phyloP scores from a whole-genome alignment of 345 rosid genomes.

The Trapa bicornis region DNA sequence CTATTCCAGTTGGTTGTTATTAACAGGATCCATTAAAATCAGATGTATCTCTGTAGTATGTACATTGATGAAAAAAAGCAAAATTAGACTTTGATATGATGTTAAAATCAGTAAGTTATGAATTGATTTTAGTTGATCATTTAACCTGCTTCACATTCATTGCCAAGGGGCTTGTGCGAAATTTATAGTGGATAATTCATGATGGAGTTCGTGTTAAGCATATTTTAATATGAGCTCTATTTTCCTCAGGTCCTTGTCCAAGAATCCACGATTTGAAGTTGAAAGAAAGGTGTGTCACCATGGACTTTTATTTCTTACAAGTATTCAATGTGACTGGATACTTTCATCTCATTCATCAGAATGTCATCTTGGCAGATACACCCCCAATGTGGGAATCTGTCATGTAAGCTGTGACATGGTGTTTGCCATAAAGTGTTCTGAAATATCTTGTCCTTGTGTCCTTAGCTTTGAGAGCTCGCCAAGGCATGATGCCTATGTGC shows the following conservation, averaged over 20 bases:
- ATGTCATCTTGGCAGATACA: neutral
- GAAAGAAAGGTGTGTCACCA: constrained; percentile 71
- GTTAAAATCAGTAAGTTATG: neutral
- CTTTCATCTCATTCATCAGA: neutral
- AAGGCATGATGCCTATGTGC: constrained; percentile 53
- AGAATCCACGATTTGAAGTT: constrained; percentile 86
- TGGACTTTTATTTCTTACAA: neutral
- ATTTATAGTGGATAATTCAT: neutral
- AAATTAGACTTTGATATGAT: neutral
- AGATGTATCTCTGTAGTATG: neutral
- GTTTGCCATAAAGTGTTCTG: neutral
- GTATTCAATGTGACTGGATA: neutral
- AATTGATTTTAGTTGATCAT: neutral
- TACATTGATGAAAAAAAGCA: neutral
- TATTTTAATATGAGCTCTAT: neutral
- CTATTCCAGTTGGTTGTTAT: too few relatives aligned
- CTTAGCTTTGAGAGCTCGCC: constrained; percentile 85
- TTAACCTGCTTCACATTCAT: neutral
- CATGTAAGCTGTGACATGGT: neutral
- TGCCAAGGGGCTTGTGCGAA: neutral
- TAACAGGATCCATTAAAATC: neutral
- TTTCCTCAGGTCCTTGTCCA: constrained; percentile 62
- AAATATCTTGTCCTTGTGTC: constrained; percentile 10
- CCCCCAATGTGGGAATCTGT: constrained; percentile 2
- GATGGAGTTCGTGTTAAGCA: neutral